These are phyloP conservation scores for Daldinia vernicosa DNA, from an alignment of 495 filamentous ascomycete genomes.

Conservation along the genomic window DNA sequence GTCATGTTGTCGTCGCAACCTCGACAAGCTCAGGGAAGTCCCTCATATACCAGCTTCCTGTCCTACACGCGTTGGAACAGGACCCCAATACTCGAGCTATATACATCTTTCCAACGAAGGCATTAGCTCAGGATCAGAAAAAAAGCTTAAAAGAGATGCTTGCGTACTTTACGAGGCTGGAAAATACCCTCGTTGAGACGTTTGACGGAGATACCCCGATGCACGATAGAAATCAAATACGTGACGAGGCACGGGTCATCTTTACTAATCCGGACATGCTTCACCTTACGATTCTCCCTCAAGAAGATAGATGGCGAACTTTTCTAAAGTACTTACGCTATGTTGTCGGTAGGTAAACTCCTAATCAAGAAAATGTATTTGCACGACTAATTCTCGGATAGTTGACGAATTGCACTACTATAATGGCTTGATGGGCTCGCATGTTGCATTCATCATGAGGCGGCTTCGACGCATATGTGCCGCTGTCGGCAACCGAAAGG, in stretches of 20 bases:
- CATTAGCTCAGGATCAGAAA: constrained; percentile 93
- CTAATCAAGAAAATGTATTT: background rate
- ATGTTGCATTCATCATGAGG: constrained; percentile 95
- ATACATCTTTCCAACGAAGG: constrained; percentile 99
- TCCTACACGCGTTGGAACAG: constrained; percentile 85
- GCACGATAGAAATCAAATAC: constrained; percentile 76
- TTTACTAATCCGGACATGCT: constrained; percentile 99
- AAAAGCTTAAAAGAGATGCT: constrained; percentile 88
- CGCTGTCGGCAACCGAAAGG: constrained; percentile 85
- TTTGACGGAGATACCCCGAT: constrained; percentile 96
- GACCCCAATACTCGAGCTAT: constrained; percentile 82
- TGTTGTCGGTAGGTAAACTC: constrained; percentile 71
- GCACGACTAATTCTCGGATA: constrained; percentile 10
- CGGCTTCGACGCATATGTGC: constrained; percentile 88
- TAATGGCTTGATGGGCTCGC: constrained; percentile 92
- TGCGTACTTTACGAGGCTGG: constrained; percentile 78
- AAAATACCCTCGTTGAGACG: constrained; percentile 82
- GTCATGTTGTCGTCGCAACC: constrained; percentile 91
- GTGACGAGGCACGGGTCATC: constrained; percentile 90
- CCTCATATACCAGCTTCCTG: constrained; percentile 94
- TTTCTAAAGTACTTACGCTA: constrained; percentile 91
- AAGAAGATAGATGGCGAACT: constrained; percentile 87
- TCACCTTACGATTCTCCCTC: constrained; percentile 91
- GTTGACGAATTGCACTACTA: constrained; percentile 94
- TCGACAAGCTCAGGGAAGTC: constrained; percentile 97